phyloP scores from a whole-genome alignment of 164 flowering plant species.

The Tetracentron sinense region DNA sequence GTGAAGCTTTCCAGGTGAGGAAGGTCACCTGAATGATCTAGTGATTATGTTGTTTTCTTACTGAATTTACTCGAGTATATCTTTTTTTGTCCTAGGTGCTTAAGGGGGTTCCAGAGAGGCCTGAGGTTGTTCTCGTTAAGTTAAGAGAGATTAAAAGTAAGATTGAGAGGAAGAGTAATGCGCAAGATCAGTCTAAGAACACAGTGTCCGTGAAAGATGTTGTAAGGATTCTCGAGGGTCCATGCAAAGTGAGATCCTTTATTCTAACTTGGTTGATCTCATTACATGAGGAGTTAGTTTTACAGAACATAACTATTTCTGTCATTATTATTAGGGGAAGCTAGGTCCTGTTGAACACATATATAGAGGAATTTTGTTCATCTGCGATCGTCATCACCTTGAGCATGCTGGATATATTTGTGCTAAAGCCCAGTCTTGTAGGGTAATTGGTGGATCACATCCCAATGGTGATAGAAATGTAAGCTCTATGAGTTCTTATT shows the following conservation, averaged over 20 bases:
- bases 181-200: slow-evolving; percentile 67
- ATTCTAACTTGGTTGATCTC: not conserved
- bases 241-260: slow-evolving; percentile 55
- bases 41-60: not conserved
- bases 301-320: not conserved
- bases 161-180: slow-evolving; percentile 60
- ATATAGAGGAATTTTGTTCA: slow-evolving; percentile 71
- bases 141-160: slow-evolving; percentile 89
- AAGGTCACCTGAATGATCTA: not conserved
- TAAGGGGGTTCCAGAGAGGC: slow-evolving; percentile 88
- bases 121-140: slow-evolving; percentile 78
- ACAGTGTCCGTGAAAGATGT: slow-evolving; percentile 76
- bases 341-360: slow-evolving; percentile 98
- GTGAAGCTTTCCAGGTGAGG: slow-evolving; percentile 94
- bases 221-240: slow-evolving; percentile 83
- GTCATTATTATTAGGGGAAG: slow-evolving; percentile 54
- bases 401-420: slow-evolving; percentile 99
- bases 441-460: slow-evolving; percentile 81
- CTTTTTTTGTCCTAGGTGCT: slow-evolving; percentile 64
- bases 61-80: not conserved
- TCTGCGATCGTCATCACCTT: slow-evolving; percentile 89
- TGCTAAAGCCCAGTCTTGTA: slow-evolving; percentile 75
- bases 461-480: slow-evolving; percentile 71
- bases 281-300: not conserved
- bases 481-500: slow-evolving; percentile 15